Percentiles rank a stretch among this genome's conserved stretches.
phyloP scores from a whole-genome alignment of 768 basidiomycete genomes.

The Suillus lakei region DNA sequence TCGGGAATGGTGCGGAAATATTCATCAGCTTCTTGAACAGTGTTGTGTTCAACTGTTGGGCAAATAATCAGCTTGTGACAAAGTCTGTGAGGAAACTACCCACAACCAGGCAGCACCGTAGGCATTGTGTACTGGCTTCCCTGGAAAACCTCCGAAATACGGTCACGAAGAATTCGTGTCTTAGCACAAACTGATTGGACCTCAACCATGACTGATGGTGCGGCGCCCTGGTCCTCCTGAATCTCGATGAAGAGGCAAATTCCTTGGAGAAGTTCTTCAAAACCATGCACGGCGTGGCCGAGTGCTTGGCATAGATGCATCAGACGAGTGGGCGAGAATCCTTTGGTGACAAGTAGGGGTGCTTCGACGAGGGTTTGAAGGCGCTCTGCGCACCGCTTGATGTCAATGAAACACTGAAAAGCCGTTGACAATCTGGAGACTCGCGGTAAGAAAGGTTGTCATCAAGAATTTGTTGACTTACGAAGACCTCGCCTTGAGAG shows the following conservation, averaged over 20 bases:
- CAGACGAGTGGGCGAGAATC: background rate
- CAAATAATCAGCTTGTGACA: background rate
- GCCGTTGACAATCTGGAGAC: slow-evolving; percentile 27
- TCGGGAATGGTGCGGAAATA: slow-evolving; percentile 27
- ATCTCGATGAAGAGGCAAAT: slow-evolving; percentile 39
- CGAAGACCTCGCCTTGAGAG: slow-evolving; percentile 66
- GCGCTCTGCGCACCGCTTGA: slow-evolving; percentile 22
- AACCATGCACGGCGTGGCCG: slow-evolving; percentile 27
- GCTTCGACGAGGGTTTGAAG: slow-evolving; percentile 26
- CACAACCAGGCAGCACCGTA: slow-evolving; percentile 45
- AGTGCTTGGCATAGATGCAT: slow-evolving; percentile 24
- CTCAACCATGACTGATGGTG: slow-evolving; percentile 32
- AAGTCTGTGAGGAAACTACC: slow-evolving; percentile 8
- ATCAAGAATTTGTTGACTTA: slow-evolving; percentile 43
- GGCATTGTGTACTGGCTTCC: slow-evolving; percentile 26
- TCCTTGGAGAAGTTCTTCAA: slow-evolving; percentile 43
- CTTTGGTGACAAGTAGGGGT: slow-evolving; percentile 20
- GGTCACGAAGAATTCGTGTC: slow-evolving; percentile 33
- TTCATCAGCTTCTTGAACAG: slow-evolving; percentile 33
- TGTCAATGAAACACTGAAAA: slow-evolving; percentile 19
- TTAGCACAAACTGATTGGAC: slow-evolving; percentile 28
- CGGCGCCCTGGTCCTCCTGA: slow-evolving; percentile 22
- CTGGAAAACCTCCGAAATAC: slow-evolving; percentile 26
- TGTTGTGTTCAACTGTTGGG: slow-evolving; percentile 40
- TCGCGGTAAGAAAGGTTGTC: slow-evolving; percentile 8